Percentiles rank a stretch among this genome's conserved stretches.
phyloP scores from a whole-genome alignment of 2,329 filamentous ascomycete species.

The Rasamsonia emersonii region DNA sequence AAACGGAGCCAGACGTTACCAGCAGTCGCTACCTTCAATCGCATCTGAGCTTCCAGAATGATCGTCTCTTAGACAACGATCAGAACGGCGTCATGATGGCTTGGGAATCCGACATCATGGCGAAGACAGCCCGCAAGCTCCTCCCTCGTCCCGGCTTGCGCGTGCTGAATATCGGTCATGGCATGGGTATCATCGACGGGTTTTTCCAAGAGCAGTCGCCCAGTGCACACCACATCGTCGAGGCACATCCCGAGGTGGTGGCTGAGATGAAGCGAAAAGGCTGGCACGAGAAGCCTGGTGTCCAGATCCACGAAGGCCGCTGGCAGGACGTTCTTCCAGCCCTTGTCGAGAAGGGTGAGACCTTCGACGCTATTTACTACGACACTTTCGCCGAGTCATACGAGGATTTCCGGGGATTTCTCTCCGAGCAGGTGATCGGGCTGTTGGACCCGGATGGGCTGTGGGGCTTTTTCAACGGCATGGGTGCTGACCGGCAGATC shows the following conservation, averaged over 20 bases:
- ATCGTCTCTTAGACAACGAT: slow-evolving; percentile 62
- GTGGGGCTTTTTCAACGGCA: slow-evolving; percentile 61
- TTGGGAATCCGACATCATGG: slow-evolving; percentile 86
- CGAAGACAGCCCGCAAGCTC: slow-evolving; percentile 61
- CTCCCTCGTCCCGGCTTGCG: slow-evolving; percentile 54
- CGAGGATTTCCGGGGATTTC: slow-evolving; percentile 72
- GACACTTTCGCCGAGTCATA: slow-evolving; percentile 98
- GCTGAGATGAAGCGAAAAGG: slow-evolving; percentile 58
- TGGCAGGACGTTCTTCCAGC: slow-evolving; percentile 75
- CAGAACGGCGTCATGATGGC: slow-evolving; percentile 90
- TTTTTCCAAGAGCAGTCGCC: slow-evolving; percentile 64
- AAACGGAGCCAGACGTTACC: slow-evolving; percentile 40
- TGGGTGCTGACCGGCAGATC: slow-evolving; percentile 83
- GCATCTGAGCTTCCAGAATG: slow-evolving; percentile 54
- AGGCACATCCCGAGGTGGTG: slow-evolving; percentile 73
- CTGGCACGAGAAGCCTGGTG: slow-evolving; percentile 55
- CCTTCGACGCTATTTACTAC: slow-evolving; percentile 88
- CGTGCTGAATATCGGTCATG: slow-evolving; percentile 79
- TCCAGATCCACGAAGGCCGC: slow-evolving; percentile 57
- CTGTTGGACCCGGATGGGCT: slow-evolving; percentile 51
- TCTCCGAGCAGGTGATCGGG: slow-evolving; percentile 75
- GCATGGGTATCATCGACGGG: slow-evolving; percentile 79
- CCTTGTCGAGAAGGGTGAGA: slow-evolving; percentile 58
- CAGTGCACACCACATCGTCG: slow-evolving; percentile 69
- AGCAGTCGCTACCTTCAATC: slow-evolving; percentile 62